Percentiles rank a stretch among this genome's conserved stretches.
These are phyloP conservation scores for Colletotrichum nymphaeae DNA, from an alignment of 2,329 filamentous ascomycete genomes.

Conservation along the genomic window DNA sequence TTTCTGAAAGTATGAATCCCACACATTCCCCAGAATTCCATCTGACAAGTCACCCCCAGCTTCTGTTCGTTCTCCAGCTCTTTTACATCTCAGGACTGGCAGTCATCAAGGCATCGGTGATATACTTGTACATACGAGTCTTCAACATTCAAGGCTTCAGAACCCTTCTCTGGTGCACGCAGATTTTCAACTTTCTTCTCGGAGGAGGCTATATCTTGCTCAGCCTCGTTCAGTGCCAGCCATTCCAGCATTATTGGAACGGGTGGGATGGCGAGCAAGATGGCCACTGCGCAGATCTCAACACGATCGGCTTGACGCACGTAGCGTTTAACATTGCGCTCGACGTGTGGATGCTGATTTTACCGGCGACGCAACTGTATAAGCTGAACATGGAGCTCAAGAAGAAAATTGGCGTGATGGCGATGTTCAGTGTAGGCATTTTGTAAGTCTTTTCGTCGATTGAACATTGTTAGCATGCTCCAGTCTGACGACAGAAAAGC, in stretches of 20 bases:
- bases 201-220: background rate
- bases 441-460: conserved; percentile 47
- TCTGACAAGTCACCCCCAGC: conserved; percentile 30
- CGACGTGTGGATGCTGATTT: conserved; percentile 38
- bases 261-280: background rate
- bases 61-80: conserved; percentile 42
- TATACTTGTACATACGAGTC: conserved; percentile 47
- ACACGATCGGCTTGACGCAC: background rate
- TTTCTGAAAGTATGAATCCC: background rate
- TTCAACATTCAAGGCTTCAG: conserved; percentile 39
- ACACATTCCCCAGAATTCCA: background rate
- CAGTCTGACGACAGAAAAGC: background rate
- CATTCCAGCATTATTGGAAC: background rate
- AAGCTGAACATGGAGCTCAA: conserved; percentile 34
- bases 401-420: conserved; percentile 36
- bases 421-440: conserved; percentile 52
- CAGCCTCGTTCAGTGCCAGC: background rate
- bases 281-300: background rate
- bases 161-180: background rate
- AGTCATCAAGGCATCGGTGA: conserved; percentile 45
- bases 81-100: conserved; percentile 46
- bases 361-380: conserved; percentile 36
- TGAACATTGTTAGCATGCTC: no score
- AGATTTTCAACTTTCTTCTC: background rate
- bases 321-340: conserved; percentile 37